Evolutionary conservation across 371 early-diverging fungal species (phyloP).

Genomic region (Parasitella parasitica): DNA sequence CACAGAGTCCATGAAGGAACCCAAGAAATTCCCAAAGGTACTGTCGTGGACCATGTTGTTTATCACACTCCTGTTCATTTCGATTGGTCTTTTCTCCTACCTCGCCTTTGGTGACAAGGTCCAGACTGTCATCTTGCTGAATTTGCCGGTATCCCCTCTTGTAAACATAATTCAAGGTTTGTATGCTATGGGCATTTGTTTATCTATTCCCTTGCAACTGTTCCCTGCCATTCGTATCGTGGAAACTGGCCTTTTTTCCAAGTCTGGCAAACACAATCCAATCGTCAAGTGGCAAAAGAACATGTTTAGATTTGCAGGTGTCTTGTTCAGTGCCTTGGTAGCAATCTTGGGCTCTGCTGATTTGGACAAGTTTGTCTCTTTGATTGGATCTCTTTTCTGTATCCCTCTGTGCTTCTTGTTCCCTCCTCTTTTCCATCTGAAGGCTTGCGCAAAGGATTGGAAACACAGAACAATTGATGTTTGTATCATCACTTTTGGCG

Average conservation of each 20-base stretch:
- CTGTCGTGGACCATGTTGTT: slow-evolving; percentile 69
- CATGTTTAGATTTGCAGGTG: slow-evolving; percentile 62
- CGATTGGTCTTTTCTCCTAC: slow-evolving; percentile 76
- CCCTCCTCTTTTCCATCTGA: slow-evolving; percentile 82
- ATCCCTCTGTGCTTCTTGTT: slow-evolving; percentile 66
- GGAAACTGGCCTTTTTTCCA: slow-evolving; percentile 68
- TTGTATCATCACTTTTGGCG: slow-evolving; percentile 68
- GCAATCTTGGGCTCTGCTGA: slow-evolving; percentile 72
- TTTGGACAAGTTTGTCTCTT: slow-evolving; percentile 83
- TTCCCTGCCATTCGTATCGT: slow-evolving; percentile 90
- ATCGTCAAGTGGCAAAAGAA: slow-evolving; percentile 90
- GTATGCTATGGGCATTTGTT: slow-evolving; percentile 83
- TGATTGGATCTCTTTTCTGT: slow-evolving; percentile 89
- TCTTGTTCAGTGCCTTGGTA: slow-evolving; percentile 62
- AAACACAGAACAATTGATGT: slow-evolving; percentile 56
- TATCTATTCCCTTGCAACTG: slow-evolving; percentile 82
- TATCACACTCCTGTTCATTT: slow-evolving; percentile 69
- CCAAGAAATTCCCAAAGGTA: slow-evolving; percentile 74
- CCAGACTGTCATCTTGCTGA: slow-evolving; percentile 78
- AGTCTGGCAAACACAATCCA: slow-evolving; percentile 61
- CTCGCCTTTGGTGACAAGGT: slow-evolving; percentile 78
- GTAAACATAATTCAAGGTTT: slow-evolving; percentile 71
- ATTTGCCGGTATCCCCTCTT: slow-evolving; percentile 64
- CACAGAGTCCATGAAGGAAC: slow-evolving; percentile 80
- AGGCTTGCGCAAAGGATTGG: slow-evolving; percentile 50